phyloP scores from a whole-genome alignment of 306 rosid species.

The Delonix regia region DNA sequence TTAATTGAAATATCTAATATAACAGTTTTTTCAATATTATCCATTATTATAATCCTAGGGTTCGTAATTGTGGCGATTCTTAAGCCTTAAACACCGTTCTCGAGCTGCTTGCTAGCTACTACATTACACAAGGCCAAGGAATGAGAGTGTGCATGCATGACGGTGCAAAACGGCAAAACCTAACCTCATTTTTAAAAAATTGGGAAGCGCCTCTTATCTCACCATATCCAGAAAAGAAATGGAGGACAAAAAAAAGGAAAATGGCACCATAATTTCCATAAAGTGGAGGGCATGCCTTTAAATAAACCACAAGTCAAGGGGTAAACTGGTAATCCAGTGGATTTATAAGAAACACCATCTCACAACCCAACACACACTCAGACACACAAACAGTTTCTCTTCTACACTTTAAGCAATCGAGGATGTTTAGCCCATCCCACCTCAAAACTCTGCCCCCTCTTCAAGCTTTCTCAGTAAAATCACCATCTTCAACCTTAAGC shows the following conservation, averaged over 20 bases:
- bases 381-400: slow-evolving; percentile 5
- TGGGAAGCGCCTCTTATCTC: slow-evolving; percentile 45
- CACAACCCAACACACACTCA: not conserved
- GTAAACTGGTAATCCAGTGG: slow-evolving; percentile 46
- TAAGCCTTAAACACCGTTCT: slow-evolving; percentile 68
- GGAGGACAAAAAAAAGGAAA: slow-evolving; percentile 21
- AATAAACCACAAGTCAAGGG: slow-evolving; percentile 57
- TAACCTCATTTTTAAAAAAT: slow-evolving; percentile 33
- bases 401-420: not conserved
- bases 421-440: slow-evolving; percentile 62
- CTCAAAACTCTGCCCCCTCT: slow-evolving; percentile 54
- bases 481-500: slow-evolving; percentile 50
- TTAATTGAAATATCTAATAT: slow-evolving; percentile 10
- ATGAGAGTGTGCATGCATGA: slow-evolving; percentile 6
- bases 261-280: slow-evolving; percentile 28
- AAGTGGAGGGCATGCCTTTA: slow-evolving; percentile 56
- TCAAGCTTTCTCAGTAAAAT: slow-evolving; percentile 57
- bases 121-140: not conserved
- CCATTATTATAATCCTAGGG: slow-evolving; percentile 38
- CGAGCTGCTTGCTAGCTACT: slow-evolving; percentile 33
- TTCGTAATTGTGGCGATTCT: slow-evolving; percentile 55
- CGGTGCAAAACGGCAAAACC: slow-evolving; percentile 14
- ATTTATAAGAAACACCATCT: not conserved
- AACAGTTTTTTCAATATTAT: not conserved
- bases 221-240: slow-evolving; percentile 44